A percentile compares a stretch with the other conserved stretches of the same genome.
Conservation (phyloP, 768 basidiomycete species). For the Leccinum broughii region DNA sequence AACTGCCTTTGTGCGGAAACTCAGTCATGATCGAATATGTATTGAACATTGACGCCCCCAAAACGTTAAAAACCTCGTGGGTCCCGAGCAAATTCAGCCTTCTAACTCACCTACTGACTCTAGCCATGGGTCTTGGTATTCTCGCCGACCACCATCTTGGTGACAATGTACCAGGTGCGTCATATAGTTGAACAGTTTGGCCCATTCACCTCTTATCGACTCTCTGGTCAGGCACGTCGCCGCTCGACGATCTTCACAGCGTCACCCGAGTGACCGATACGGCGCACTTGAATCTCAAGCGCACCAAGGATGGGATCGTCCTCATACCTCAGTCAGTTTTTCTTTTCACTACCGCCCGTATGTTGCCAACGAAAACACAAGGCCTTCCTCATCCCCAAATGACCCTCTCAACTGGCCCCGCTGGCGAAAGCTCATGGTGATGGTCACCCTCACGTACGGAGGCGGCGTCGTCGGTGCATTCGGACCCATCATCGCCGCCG, state of each 20-base stretch:
- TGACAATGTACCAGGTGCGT: conserved; percentile 1
- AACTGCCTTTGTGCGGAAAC: neutral
- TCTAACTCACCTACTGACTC: neutral
- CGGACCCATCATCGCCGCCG: neutral
- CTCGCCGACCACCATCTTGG: neutral
- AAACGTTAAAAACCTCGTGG: neutral
- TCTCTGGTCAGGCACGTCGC: neutral
- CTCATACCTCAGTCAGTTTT: neutral
- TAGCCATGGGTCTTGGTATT: neutral
- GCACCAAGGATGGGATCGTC: neutral
- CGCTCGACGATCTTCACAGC: neutral
- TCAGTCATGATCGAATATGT: neutral
- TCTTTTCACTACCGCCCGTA: neutral
- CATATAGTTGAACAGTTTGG: neutral
- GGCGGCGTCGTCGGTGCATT: neutral
- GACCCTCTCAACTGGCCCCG: conserved; percentile 1
- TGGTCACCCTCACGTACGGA: neutral
- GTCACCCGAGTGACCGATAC: neutral
- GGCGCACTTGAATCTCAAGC: neutral
- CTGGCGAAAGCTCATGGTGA: conserved; percentile 1
- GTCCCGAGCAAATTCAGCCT: neutral
- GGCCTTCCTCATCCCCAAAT: neutral
- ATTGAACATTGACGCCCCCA: neutral
- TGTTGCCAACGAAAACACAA: neutral
- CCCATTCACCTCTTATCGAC: neutral